These are phyloP conservation scores for Ramularia endophylla DNA, from an alignment of 2,329 filamentous ascomycete species.

Conservation along the genomic window DNA sequence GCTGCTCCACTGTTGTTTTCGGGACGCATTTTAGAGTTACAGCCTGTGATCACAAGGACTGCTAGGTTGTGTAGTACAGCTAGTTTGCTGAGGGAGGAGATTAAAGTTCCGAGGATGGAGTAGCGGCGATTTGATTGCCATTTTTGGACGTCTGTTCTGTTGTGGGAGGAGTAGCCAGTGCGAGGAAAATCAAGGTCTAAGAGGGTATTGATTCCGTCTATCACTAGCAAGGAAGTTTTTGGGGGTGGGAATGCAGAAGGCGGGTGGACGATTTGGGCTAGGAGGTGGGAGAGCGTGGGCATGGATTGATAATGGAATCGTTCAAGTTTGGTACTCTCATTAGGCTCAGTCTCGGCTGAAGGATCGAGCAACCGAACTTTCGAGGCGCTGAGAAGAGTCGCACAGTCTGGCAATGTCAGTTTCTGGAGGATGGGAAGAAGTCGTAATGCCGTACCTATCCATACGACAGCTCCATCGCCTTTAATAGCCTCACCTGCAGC, in stretches of 20 bases:
- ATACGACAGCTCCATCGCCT: constrained; percentile 61
- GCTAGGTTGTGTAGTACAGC: constrained; percentile 68
- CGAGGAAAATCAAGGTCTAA: constrained; percentile 73
- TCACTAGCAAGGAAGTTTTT: constrained; percentile 61
- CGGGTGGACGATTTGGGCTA: constrained; percentile 68
- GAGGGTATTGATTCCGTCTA: constrained; percentile 72
- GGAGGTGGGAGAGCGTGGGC: constrained; percentile 56
- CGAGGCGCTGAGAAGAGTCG: constrained; percentile 9
- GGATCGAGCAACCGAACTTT: constrained; percentile 3
- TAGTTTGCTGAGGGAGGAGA: constrained; percentile 58
- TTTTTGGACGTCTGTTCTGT: constrained; percentile 39
- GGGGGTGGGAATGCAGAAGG: constrained; percentile 56
- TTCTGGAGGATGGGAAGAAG: too few relatives aligned
- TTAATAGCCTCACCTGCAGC: constrained; percentile 51
- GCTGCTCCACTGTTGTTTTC: constrained; percentile 52
- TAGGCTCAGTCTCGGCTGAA: too few relatives aligned
- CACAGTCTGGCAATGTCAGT: constrained; percentile 6
- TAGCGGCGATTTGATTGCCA: constrained; percentile 47
- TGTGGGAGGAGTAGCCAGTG: constrained; percentile 13
- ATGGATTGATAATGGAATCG: constrained; percentile 60
- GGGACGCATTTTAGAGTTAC: constrained; percentile 70
- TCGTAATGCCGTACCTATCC: constrained; percentile 75
- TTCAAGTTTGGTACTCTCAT: too few relatives aligned
- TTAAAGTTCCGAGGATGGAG: constrained; percentile 62
- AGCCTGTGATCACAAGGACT: constrained; percentile 71